Evolutionary conservation across 306 rosid genomes (phyloP).

Genomic region (Begonia masoniana): DNA sequence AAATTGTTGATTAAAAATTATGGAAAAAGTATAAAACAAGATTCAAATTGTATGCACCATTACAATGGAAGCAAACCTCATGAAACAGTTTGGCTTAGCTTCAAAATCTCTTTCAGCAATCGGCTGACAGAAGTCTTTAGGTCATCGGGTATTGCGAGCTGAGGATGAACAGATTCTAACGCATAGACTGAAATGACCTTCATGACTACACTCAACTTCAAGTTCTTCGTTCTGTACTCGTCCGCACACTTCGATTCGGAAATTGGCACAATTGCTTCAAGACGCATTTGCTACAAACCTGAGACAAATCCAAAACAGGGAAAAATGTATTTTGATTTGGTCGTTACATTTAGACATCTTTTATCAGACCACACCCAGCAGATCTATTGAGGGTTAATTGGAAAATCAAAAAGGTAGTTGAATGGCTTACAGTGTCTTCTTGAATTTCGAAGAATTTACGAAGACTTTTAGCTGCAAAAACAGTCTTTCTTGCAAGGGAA

Average conservation of each 20-base stretch:
- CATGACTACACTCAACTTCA: conserved; percentile 29
- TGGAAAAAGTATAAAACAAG: too few relatives aligned
- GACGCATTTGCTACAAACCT: conserved; percentile 38
- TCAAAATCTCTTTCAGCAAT: conserved; percentile 49
- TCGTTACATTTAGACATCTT: not conserved
- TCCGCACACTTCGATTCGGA: conserved; percentile 48
- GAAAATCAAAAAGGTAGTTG: not conserved
- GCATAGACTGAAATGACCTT: conserved; percentile 39
- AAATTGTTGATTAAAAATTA: too few relatives aligned
- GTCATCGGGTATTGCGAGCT: conserved; percentile 37
- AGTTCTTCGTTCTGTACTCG: conserved; percentile 15
- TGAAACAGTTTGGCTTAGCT: conserved; percentile 32
- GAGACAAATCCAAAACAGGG: not conserved
- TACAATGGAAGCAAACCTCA: not conserved
- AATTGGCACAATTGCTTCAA: conserved; percentile 31
- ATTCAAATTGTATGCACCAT: too few relatives aligned
- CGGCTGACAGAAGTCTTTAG: conserved; percentile 31
- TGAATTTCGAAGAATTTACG: conserved; percentile 52
- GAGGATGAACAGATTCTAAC: conserved; percentile 28
- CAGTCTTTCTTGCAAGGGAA: conserved; percentile 12
- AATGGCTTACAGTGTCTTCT: conserved; percentile 26
- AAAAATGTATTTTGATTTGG: not conserved
- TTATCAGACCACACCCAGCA: too few relatives aligned
- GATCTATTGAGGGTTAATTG: not conserved
- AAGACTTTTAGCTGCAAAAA: conserved; percentile 52